Evolutionary conservation across 2,329 filamentous ascomycete genomes (phyloP), one percentile per base, ranked within the genome.

Genomic region (Incumbomyces delicatus): DNA sequence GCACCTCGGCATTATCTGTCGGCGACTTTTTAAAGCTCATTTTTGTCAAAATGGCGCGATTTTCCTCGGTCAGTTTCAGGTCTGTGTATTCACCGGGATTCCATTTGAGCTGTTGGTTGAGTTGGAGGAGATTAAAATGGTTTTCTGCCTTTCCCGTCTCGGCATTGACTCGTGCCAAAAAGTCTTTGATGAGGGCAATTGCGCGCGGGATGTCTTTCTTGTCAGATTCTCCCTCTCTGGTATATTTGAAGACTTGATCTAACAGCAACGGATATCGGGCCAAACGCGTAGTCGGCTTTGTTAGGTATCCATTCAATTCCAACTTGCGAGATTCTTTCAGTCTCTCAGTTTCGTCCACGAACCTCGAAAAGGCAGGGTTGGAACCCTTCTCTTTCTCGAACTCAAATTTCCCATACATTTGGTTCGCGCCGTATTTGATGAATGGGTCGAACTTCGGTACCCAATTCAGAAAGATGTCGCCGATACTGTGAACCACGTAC

Each of bases 101-200:
- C 74, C 94, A 98, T 53, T 90, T 87, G 53, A 98, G 78, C 58
- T 94, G 86, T 57, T 92, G 82, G 61, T 95, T 92, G 29, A 98
- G 76, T 56, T 88, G 85, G 64, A 90, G 84, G 48, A 98, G 71
- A 63, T 96, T 96, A 74, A 95, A 96, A 44, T 92, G 84, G 62
- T 98, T 98, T 66, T 98, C 92, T 1, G 92, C 88, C 69, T 94
- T 95, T 58, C 92, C 92, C 55, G 88, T 95, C 65, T 96, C 92
- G 12, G 86, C 78, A 60, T 98, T 98, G 61, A 98, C 92, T 53
- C 86, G 78, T 43, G 80, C 84, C 41, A 98, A 70, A 56, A 95
- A 83, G 56, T 90, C 86, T 58, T 87, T 83, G 67, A 98, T 95
- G 64, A 87, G 77, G 22, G 74, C 78, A 57, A 96, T 79, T 6